Conservation (phyloP, 108 stramenopile species). For the Mediolabrus comicus region DNA sequence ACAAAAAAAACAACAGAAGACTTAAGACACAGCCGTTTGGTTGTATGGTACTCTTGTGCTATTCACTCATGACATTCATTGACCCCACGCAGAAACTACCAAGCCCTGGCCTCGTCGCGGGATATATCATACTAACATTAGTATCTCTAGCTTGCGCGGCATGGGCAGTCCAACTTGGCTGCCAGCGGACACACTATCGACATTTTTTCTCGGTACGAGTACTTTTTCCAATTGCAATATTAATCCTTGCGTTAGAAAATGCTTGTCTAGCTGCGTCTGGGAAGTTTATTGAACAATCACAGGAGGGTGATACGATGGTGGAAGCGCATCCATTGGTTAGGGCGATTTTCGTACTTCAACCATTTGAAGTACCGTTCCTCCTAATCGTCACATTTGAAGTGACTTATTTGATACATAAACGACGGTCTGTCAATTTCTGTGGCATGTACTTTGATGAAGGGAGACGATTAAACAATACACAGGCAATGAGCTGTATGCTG, state of each 20-base stretch:
- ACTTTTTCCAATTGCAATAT: conserved; percentile 32
- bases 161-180: conserved; percentile 31
- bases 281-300: conserved; percentile 3
- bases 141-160: conserved; percentile 10
- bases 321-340: conserved; percentile 18
- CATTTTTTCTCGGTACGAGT: conserved; percentile 38
- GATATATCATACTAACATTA: conserved; percentile 32
- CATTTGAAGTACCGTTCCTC: conserved; percentile 37
- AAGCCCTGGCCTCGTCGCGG: conserved; percentile 32
- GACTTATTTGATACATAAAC: conserved; percentile 52
- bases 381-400: conserved; percentile 46
- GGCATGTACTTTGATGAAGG: conserved; percentile 64
- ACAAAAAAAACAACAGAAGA: too few relatives aligned
- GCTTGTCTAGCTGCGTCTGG: conserved; percentile 22
- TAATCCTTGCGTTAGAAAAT: conserved; percentile 37
- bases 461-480: conserved; percentile 32
- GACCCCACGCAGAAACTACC: conserved; percentile 14
- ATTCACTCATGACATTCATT: conserved; percentile 37
- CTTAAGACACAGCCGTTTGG: too few relatives aligned
- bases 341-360: conserved; percentile 33
- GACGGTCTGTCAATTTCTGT: conserved; percentile 51
- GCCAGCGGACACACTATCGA: conserved; percentile 26
- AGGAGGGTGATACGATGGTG: neutral
- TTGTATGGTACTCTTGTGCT: too few relatives aligned
- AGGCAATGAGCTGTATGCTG: conserved; percentile 41